Percentiles rank a stretch among this genome's conserved stretches.
phyloP scores from a whole-genome alignment of 2,329 filamentous ascomycete genomes.

The Ascochyta clinopodiicola region DNA sequence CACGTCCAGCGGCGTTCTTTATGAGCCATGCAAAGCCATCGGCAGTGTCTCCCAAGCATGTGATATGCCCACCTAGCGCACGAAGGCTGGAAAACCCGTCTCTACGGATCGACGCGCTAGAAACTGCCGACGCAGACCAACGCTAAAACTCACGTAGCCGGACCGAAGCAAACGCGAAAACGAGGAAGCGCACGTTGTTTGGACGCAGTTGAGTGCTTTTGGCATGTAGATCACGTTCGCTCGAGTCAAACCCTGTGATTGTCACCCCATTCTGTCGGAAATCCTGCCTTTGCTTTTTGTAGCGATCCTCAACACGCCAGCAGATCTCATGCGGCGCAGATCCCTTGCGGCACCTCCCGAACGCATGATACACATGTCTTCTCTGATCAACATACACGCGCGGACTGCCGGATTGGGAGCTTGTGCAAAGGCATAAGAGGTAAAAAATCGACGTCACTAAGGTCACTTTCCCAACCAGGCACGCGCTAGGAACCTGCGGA shows the following conservation, averaged over 20 bases:
- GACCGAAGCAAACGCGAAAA: slow-evolving; percentile 1
- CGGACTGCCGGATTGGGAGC: not conserved
- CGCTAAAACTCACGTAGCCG: slow-evolving; percentile 1
- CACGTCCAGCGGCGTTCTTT: not conserved
- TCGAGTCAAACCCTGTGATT: slow-evolving; percentile 1
- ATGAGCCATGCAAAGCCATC: not conserved
- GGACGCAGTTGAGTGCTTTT: not conserved
- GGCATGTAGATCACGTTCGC: slow-evolving; percentile 1
- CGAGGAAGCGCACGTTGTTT: not conserved
- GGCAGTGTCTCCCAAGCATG: not conserved
- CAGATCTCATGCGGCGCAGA: slow-evolving; percentile 3
- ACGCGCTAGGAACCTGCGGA: not conserved
- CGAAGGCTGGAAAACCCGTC: not conserved
- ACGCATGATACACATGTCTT: not conserved
- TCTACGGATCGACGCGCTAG: not conserved
- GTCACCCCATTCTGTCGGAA: not conserved
- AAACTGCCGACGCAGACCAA: not conserved
- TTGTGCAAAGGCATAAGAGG: not conserved
- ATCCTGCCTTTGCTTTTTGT: slow-evolving; percentile 1
- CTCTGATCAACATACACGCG: not conserved
- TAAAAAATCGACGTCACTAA: not conserved
- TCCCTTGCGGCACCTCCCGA: slow-evolving; percentile 3
- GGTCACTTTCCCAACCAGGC: not conserved
- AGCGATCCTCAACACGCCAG: not conserved
- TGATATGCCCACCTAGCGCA: not conserved